Conservation (phyloP, 1,284 basidiomycete genomes). For the Sanguinoderma infundibulare region DNA sequence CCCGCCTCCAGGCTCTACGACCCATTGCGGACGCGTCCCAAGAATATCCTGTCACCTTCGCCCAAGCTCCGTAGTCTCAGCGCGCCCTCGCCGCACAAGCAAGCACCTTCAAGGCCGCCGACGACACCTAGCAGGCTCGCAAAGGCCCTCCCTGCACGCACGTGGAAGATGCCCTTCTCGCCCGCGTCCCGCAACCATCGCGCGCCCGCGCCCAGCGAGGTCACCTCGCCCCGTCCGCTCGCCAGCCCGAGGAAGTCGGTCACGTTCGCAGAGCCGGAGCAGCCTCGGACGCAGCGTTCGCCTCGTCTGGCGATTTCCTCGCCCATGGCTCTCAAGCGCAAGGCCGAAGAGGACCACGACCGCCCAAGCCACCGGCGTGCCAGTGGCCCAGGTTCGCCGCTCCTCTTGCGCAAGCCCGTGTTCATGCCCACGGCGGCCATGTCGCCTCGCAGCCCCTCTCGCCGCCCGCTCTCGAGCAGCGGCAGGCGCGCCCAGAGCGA, state of each 20-base stretch:
- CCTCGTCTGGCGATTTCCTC: too few relatives aligned
- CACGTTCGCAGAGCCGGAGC: slow-evolving; percentile 7
- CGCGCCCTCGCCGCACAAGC: background rate
- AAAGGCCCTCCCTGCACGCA: background rate
- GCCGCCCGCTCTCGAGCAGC: background rate
- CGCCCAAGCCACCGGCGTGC: background rate
- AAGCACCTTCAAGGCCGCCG: too few relatives aligned
- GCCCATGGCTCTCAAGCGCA: slow-evolving; percentile 1
- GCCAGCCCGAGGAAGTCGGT: slow-evolving; percentile 16
- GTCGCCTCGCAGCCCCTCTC: background rate
- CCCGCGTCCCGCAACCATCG: slow-evolving; percentile 1
- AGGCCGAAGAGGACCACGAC: background rate
- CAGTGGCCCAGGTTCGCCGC: background rate
- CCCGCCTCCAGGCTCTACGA: too few relatives aligned
- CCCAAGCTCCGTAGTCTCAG: background rate
- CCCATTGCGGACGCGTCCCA: too few relatives aligned
- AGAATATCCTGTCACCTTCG: too few relatives aligned
- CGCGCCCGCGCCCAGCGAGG: background rate
- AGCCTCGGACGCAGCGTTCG: too few relatives aligned
- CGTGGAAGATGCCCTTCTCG: slow-evolving; percentile 6
- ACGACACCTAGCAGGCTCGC: too few relatives aligned
- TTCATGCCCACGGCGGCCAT: background rate
- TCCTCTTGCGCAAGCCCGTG: background rate
- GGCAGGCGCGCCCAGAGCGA: background rate
- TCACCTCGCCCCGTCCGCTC: background rate